Evolutionary conservation across 306 rosid species (phyloP).

Genomic region (Medicago ruthenica): DNA sequence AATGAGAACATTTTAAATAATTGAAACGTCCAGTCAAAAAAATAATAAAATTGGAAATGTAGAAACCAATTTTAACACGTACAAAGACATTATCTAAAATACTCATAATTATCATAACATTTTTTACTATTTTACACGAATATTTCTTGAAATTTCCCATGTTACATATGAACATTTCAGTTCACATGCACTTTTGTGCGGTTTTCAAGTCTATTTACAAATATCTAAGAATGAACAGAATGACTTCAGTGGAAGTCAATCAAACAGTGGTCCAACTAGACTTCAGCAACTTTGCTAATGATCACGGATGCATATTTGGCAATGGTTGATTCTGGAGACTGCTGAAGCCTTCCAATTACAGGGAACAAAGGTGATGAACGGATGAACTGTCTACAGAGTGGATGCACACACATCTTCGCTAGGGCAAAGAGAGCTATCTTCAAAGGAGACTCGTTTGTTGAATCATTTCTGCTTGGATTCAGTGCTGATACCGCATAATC

Average conservation of each 20-base stretch:
- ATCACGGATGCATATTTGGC: slow-evolving; percentile 73
- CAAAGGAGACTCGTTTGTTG: slow-evolving; percentile 81
- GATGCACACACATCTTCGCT: slow-evolving; percentile 92
- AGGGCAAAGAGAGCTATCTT: slow-evolving; percentile 90
- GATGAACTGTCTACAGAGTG: slow-evolving; percentile 77
- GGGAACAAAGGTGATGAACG: slow-evolving; percentile 81
- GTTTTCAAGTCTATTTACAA: slow-evolving; percentile 15
- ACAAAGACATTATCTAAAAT: too few relatives aligned
- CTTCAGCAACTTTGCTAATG: slow-evolving; percentile 65
- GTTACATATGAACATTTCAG: slow-evolving; percentile 27
- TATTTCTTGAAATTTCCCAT: background rate
- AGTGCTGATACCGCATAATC: slow-evolving; percentile 73
- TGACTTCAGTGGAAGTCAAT: slow-evolving; percentile 38
- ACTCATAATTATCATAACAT: too few relatives aligned
- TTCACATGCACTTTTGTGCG: slow-evolving; percentile 18
- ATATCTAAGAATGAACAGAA: background rate
- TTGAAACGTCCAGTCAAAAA: too few relatives aligned
- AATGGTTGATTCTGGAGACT: slow-evolving; percentile 81
- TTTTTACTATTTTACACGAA: background rate
- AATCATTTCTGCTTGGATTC: slow-evolving; percentile 71
- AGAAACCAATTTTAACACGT: too few relatives aligned
- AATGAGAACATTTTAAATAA: too few relatives aligned
- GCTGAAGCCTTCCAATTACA: slow-evolving; percentile 71
- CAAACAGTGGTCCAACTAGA: background rate
- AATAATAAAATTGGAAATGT: too few relatives aligned